Evolutionary conservation across 345 rosid species (phyloP).

Genomic region (Syzygium aqueum): DNA sequence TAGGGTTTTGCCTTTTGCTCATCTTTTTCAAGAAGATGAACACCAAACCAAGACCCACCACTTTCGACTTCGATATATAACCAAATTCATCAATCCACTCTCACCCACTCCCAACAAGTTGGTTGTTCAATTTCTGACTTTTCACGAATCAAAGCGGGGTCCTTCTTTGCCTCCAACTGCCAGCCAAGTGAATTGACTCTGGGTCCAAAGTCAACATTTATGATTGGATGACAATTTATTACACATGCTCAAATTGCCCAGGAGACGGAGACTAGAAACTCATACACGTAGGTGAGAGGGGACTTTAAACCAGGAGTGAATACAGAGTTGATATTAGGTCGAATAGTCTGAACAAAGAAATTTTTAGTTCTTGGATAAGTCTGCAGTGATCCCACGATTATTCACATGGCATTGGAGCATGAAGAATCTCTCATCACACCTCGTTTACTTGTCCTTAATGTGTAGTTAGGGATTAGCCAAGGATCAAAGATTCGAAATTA

Average conservation of each 20-base stretch:
- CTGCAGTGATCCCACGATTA: too few relatives aligned
- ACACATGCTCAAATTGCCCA: background rate
- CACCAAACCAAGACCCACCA: background rate
- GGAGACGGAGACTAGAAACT: too few relatives aligned
- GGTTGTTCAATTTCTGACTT: background rate
- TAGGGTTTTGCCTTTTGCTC: background rate
- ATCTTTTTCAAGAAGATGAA: background rate
- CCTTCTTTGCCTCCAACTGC: background rate
- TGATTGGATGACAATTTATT: background rate
- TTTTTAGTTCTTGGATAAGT: too few relatives aligned
- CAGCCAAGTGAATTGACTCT: background rate
- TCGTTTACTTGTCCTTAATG: too few relatives aligned
- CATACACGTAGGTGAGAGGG: too few relatives aligned
- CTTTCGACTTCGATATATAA: background rate
- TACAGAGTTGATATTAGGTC: too few relatives aligned
- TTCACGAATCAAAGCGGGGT: background rate
- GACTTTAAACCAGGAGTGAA: too few relatives aligned
- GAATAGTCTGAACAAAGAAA: too few relatives aligned
- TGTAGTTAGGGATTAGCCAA: too few relatives aligned
- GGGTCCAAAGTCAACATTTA: background rate
- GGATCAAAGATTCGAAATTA: too few relatives aligned
- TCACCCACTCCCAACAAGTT: background rate
- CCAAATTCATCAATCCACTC: background rate
- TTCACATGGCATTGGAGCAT: too few relatives aligned
- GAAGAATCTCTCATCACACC: too few relatives aligned